Base-by-base conservation (phyloP, 2,329 filamentous ascomycete species). In the Didymella lethalis region DNA sequence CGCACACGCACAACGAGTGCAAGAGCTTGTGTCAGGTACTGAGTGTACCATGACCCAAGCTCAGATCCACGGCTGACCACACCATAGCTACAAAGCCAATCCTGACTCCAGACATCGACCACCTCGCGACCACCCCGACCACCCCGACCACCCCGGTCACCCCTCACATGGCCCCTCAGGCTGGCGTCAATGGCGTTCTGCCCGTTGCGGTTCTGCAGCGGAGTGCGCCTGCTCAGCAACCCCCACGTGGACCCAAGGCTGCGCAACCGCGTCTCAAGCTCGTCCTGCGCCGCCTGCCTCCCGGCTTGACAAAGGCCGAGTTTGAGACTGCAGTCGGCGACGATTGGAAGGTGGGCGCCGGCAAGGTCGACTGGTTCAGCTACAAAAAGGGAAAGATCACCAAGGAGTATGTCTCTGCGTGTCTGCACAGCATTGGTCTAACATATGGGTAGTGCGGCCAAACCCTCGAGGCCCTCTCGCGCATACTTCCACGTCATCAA, bases 401-500 rank as follows among this genome's bases (percentile, higher is more conserved):
- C 1, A 90, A 88, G 73, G 91, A 97, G 93, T 96, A 81, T 66
- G 87, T 79, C 18, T n/a, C 49, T 44, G 18, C 23, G 29, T 23
- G 34, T 18, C 18, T 12, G 32, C n/a, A 18, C 32, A n/a, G 12
- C 2, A 36, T 16, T 8, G 10, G 23, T 14, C 67, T 71, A 54
- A 70, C 54, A 4, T 18, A 5, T 11, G 12, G 2, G 18, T 59
- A 75, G 73, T 52, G 64, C 68, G n/a, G 90, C 93, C 34, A 97
- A 97, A 76, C 88, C 90, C 28, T 96, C 94, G 1, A 85, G 85
- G 49, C 93, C 93, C 6, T 87, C 91, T 10, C 86, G 92, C 66
- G 92, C 89, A 55, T 96, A 97, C 71, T 77, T 98, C 11, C 92
- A 94, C 74, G 82, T 98, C 48, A 85, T 86, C n/a, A 90, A 87